A percentile compares a stretch with the other conserved stretches of the same genome.
phyloP scores from a whole-genome alignment of 2,329 filamentous ascomycete species.

The Aspergillus piperis region DNA sequence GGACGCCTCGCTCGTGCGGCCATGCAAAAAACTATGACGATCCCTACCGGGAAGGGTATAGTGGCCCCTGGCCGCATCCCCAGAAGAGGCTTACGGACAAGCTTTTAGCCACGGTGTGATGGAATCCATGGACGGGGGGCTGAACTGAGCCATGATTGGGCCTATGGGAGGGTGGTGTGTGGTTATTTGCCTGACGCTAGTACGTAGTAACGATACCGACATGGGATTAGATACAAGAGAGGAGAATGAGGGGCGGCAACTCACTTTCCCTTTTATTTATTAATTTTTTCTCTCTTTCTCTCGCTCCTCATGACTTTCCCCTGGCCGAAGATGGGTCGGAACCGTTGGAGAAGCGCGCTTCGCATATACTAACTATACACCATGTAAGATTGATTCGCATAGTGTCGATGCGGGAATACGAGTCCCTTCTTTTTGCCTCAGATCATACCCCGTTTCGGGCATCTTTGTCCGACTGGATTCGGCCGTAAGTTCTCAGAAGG shows the following conservation, averaged over 20 bases:
- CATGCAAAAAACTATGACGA: constrained; percentile 11
- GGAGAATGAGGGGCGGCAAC: too few species aligned
- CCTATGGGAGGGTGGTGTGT: too few species aligned
- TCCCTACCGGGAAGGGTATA: constrained; percentile 18
- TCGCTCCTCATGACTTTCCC: too few species aligned
- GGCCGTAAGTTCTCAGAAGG: neutral
- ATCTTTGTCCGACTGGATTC: neutral
- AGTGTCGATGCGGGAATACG: neutral
- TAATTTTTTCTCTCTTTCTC: too few species aligned
- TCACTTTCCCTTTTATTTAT: too few species aligned
- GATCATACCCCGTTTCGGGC: constrained; percentile 2
- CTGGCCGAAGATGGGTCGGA: neutral
- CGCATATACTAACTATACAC: neutral
- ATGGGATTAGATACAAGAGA: too few species aligned
- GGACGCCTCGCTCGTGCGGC: constrained; percentile 6
- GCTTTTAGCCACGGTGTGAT: constrained; percentile 26
- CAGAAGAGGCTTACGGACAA: constrained; percentile 26
- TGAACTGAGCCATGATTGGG: neutral
- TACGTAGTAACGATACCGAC: constrained; percentile 10
- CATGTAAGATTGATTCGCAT: neutral
- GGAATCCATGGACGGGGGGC: constrained; percentile 13
- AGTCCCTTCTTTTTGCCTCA: neutral
- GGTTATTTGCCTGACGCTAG: neutral
- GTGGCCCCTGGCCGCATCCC: constrained; percentile 17
- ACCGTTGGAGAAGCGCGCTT: neutral